These are phyloP conservation scores for Neoboletus brunneissimus DNA, from an alignment of 768 basidiomycete species.

Conservation along the genomic window DNA sequence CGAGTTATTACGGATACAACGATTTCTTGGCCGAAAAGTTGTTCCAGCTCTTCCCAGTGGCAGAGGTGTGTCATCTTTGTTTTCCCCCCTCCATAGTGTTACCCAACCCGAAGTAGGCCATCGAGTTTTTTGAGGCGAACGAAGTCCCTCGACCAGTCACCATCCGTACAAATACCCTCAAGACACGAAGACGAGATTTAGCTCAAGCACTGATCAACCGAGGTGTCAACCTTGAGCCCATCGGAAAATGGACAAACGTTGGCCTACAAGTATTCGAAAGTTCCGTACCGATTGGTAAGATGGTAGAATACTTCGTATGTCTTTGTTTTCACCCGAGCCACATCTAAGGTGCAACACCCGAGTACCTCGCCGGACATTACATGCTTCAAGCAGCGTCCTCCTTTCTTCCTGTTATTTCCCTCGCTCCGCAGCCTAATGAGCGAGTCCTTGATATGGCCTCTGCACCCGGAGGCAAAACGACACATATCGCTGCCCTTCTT, in stretches of 20 bases:
- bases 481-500: conserved; percentile 94
- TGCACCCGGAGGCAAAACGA: conserved; percentile 97
- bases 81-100: background rate
- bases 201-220: conserved; percentile 92
- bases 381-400: conserved; percentile 99
- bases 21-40: conserved; percentile 92
- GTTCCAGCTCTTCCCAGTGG: conserved; percentile 88
- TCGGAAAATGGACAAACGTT: conserved; percentile 99
- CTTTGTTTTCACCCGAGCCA: background rate
- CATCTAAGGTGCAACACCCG: conserved; percentile 81
- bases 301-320: background rate
- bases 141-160: conserved; percentile 95
- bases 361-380: conserved; percentile 98
- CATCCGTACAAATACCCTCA: conserved; percentile 95
- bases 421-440: conserved; percentile 88
- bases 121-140: conserved; percentile 98
- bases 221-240: conserved; percentile 95
- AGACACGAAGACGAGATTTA: conserved; percentile 89
- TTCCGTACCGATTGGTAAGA: conserved; percentile 83
- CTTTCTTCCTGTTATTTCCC: conserved; percentile 97
- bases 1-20: conserved; percentile 97
- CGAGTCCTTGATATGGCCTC: conserved; percentile 98
- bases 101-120: conserved; percentile 53
- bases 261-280: conserved; percentile 99
- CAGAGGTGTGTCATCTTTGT: conserved; percentile 59